Evolutionary conservation across 2,329 filamentous ascomycete genomes (phyloP).

Genomic region (Lasiodiplodia theobromae): DNA sequence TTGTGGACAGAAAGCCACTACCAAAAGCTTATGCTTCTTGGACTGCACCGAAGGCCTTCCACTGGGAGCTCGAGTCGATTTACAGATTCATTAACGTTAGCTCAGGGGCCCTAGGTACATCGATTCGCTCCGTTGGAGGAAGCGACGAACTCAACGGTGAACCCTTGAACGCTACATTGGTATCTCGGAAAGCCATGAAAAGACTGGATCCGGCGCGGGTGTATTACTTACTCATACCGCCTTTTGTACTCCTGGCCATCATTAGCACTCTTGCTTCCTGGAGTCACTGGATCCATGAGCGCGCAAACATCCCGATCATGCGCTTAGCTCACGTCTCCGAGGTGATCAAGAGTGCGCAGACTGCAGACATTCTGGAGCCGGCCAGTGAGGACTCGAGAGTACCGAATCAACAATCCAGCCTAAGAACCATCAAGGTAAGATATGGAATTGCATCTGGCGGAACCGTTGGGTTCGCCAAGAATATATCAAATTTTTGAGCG

Average conservation of each 20-base stretch:
- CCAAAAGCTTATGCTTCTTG: background rate
- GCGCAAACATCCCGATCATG: conserved; percentile 11
- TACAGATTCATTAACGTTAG: conserved; percentile 17
- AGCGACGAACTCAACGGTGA: background rate
- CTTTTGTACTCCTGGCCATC: background rate
- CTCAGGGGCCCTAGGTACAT: conserved; percentile 11
- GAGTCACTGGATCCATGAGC: conserved; percentile 10
- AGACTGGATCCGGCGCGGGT: background rate
- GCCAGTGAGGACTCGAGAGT: background rate
- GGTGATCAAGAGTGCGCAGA: conserved; percentile 22
- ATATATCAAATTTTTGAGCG: background rate
- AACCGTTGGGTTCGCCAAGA: background rate
- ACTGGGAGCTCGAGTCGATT: conserved; percentile 6
- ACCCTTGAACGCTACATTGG: background rate
- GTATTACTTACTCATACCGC: conserved; percentile 13
- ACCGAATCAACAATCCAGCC: background rate
- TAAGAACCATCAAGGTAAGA: background rate
- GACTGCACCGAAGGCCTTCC: background rate
- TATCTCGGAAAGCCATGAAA: background rate
- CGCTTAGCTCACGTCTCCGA: conserved; percentile 11
- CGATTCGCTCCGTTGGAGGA: background rate
- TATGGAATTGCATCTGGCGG: conserved; percentile 2
- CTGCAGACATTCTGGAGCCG: background rate
- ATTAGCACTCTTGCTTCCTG: background rate
- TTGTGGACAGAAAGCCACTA: background rate